Evolutionary conservation across 2,329 filamentous ascomycete genomes (phyloP).

Genomic region (Colletotrichum cereale): DNA sequence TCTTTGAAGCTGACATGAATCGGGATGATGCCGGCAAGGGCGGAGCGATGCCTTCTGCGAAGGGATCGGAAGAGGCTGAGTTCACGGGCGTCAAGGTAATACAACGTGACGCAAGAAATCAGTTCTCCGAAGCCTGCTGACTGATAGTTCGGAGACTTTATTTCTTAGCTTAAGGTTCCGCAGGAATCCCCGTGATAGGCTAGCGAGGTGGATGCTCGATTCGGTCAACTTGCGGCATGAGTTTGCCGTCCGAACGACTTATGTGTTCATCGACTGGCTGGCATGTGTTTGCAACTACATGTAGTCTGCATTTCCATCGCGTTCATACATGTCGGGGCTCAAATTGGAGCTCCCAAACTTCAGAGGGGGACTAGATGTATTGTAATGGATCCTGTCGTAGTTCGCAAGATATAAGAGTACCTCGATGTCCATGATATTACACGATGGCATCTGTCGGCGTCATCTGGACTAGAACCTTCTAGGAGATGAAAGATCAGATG

Average conservation of each 20-base stretch:
- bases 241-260: not conserved
- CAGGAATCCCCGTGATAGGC: not conserved
- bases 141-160: not conserved
- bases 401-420: not conserved
- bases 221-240: not conserved
- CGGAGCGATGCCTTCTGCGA: not conserved
- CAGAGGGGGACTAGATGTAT: too few species aligned
- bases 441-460: not conserved
- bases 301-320: not conserved
- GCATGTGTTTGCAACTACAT: not conserved
- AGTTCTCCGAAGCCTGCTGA: too few species aligned
- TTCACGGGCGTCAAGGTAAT: too few species aligned
- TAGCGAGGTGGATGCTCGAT: not conserved
- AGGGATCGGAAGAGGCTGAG: not conserved
- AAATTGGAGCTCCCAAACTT: not conserved
- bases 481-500: not conserved
- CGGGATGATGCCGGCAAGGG: not conserved
- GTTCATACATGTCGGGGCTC: not conserved
- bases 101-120: not conserved
- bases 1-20: not conserved
- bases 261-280: not conserved
- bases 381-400: not conserved
- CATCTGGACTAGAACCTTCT: not conserved
- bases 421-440: not conserved
- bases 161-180: not conserved